Evolutionary conservation across 1,284 basidiomycete species (phyloP).

Genomic region (Cronartium quercuum): DNA sequence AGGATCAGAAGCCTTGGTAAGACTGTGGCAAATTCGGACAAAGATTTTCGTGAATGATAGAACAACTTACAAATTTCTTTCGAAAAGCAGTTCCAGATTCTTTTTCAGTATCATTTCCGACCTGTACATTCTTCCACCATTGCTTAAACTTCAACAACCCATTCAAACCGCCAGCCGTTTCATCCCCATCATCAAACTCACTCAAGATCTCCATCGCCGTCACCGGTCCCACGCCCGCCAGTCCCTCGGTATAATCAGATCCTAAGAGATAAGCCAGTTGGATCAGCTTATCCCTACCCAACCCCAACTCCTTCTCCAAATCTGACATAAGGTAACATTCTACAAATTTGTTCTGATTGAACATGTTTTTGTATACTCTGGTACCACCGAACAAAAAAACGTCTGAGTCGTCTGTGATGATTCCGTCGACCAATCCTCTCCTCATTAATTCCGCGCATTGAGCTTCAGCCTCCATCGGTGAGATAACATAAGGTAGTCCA

Average conservation of each 20-base stretch:
- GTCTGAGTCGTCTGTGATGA: conserved; percentile 98
- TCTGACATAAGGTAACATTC: conserved; percentile 87
- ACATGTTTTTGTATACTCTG: conserved; percentile 97
- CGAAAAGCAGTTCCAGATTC: conserved; percentile 69
- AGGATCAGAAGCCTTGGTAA: neutral
- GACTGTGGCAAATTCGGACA: neutral
- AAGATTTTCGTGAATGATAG: neutral
- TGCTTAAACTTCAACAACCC: conserved; percentile 78
- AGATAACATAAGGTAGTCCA: conserved; percentile 95
- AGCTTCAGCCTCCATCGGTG: conserved; percentile 98
- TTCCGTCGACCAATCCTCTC: conserved; percentile 83
- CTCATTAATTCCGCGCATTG: conserved; percentile 89
- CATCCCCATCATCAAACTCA: conserved; percentile 58
- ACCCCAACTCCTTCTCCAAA: conserved; percentile 76
- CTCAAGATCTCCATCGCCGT: conserved; percentile 89
- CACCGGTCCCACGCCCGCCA: conserved; percentile 91
- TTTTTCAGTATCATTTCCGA: conserved; percentile 65
- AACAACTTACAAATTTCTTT: conserved; percentile 67
- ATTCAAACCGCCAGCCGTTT: conserved; percentile 58
- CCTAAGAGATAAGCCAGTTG: conserved; percentile 87
- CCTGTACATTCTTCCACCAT: conserved; percentile 96
- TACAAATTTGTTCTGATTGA: conserved; percentile 97
- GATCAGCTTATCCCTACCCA: conserved; percentile 79
- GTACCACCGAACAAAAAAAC: conserved; percentile 85
- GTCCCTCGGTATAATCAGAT: conserved; percentile 93